Base-by-base conservation (phyloP, 2,329 filamentous ascomycete species). In the Fusarium liriodendri region DNA sequence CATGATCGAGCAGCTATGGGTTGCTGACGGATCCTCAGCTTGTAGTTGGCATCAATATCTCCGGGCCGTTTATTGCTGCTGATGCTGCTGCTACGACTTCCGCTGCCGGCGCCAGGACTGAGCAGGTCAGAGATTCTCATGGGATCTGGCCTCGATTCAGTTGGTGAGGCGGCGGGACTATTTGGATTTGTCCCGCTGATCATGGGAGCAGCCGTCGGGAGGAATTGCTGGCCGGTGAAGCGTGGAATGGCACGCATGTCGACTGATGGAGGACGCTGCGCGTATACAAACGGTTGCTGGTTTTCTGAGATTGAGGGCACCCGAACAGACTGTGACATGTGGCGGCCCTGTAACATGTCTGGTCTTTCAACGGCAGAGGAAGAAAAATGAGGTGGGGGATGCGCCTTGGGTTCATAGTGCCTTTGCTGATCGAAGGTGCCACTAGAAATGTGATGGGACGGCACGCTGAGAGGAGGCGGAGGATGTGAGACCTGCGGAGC, bases 1-100 rank as follows among this genome's bases (percentile, higher is more conserved):
- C 94, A 97, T 47, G 93, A 94, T 75, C 94, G 88, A 62, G 94
- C 94, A 1, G 93, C 93, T 20, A 90, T 86, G 10, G 94, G 94
- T 78, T 96, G 94, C 81, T 97, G 94, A 59, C 94, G 91, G 71
- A 96, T 90, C 18, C 54, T 76, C 6, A 84, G 76, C 6, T 68
- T 73, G 66, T 84, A 84, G 11, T 59, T 57, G n/a, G 80, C 76
- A 55, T 73, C 73, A 14, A 64, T 64, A 38, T 57, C 40, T 25
- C 59, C 47, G 9, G 59, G 47, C 14, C 54, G 66, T 13, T 42
- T 66, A 45, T 29, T 66, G 20, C n/a, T 52, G 22, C 54, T 40
- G 42, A 27, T 64, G 35, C 40, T 57, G 40, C 35, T 59, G 27
- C 38, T 52, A 11, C 40, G 45, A 29, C 54, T 38, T 18, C 16